Percentiles rank a stretch among this genome's conserved stretches.
Evolutionary conservation across 1,139 yeast species (phyloP).

Genomic region (Kodamaea sp.): DNA sequence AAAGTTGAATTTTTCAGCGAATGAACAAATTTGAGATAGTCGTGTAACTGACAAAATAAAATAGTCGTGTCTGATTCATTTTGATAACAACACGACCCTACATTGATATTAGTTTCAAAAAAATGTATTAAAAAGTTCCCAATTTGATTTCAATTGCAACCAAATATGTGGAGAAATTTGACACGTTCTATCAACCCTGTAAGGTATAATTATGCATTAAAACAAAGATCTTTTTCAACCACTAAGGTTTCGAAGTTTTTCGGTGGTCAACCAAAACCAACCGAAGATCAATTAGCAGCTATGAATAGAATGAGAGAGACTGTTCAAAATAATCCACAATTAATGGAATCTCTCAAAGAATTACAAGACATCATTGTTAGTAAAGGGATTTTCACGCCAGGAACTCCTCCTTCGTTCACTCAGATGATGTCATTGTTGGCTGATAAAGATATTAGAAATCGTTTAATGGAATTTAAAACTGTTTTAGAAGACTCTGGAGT

Average conservation of each 20-base stretch:
- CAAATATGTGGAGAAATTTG: no score
- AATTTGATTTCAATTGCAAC: no score
- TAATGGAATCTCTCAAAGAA: slow-evolving; percentile 25
- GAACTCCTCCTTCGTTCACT: slow-evolving; percentile 33
- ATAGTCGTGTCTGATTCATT: no score
- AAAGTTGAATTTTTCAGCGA: no score
- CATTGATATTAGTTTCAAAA: no score
- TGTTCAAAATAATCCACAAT: slow-evolving; percentile 23
- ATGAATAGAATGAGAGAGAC: slow-evolving; percentile 14
- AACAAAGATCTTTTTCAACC: slow-evolving; percentile 5
- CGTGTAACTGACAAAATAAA: no score
- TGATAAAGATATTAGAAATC: slow-evolving; percentile 35
- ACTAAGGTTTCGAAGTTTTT: slow-evolving; percentile 6
- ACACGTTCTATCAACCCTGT: neutral
- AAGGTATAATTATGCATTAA: neutral
- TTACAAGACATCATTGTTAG: slow-evolving; percentile 30
- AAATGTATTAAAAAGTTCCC: no score
- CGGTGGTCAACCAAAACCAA: slow-evolving; percentile 7
- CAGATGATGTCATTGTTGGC: slow-evolving; percentile 37
- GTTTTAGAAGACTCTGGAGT: slow-evolving; percentile 34
- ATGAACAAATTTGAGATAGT: no score
- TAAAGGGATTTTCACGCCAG: slow-evolving; percentile 33
- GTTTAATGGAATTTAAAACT: slow-evolving; percentile 27
- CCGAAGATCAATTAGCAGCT: slow-evolving; percentile 13
- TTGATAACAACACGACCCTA: no score